Percentiles rank a stretch among this genome's conserved stretches.
These are phyloP conservation scores for Nicotiana rustica DNA, from an alignment of 305 asterid genomes.

Conservation along the genomic window DNA sequence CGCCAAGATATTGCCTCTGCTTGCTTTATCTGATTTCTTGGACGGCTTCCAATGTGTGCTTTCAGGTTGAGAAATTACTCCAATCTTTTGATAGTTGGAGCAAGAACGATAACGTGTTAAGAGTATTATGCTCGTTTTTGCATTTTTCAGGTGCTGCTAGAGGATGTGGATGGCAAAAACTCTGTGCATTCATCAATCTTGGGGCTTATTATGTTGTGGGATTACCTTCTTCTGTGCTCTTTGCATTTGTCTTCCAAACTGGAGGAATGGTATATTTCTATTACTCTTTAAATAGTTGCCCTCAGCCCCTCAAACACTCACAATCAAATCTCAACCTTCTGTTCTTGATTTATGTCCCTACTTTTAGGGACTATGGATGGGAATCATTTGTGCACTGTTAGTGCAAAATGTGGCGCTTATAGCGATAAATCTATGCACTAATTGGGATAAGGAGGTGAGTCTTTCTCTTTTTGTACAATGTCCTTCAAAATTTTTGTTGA, in stretches of 20 bases:
- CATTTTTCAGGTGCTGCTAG: constrained; percentile 67
- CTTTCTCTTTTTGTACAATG: not conserved
- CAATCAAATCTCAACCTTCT: not conserved
- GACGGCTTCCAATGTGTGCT: constrained; percentile 81
- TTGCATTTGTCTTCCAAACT: constrained; percentile 60
- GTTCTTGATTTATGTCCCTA: not conserved
- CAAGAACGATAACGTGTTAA: no score
- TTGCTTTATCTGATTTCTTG: constrained; percentile 68
- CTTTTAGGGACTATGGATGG: constrained; percentile 72
- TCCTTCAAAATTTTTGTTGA: not conserved
- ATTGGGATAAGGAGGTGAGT: constrained; percentile 70
- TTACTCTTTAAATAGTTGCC: not conserved
- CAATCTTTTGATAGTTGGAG: not conserved
- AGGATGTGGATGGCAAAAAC: constrained; percentile 81
- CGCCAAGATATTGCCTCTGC: constrained; percentile 61
- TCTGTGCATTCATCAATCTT: constrained; percentile 61
- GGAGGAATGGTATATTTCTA: constrained; percentile 60
- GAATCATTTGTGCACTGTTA: constrained; percentile 64
- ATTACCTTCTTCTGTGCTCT: constrained; percentile 58
- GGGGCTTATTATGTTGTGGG: constrained; percentile 68
- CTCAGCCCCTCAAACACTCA: not conserved
- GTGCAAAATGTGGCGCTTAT: constrained; percentile 66
- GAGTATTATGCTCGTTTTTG: not conserved
- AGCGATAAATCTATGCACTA: constrained; percentile 54
- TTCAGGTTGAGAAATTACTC: constrained; percentile 51